Evolutionary conservation across 2,329 filamentous ascomycete species (phyloP).

Genomic region (Pyrenophora graminea): DNA sequence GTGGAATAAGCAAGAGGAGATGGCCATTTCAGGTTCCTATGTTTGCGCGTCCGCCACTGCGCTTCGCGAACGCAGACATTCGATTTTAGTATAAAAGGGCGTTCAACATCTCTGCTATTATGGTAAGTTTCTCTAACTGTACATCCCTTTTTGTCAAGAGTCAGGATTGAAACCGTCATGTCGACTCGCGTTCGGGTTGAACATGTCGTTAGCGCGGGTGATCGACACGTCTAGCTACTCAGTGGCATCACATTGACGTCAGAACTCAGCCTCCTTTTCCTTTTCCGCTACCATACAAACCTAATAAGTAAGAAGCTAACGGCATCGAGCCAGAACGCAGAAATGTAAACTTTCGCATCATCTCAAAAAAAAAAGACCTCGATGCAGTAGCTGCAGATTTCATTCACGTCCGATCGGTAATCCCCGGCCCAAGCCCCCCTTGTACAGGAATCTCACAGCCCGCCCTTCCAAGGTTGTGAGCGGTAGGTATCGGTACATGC

Average conservation of each 20-base stretch:
- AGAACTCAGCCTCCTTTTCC: neutral
- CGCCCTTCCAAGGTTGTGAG: no score
- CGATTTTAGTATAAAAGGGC: no score
- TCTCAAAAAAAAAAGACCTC: neutral
- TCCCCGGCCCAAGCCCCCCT: no score
- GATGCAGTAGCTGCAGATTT: neutral
- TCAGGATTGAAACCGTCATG: neutral
- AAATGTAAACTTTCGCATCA: neutral
- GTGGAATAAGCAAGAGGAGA: no score
- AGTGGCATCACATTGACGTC: constrained; percentile 1
- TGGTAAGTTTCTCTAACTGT: neutral
- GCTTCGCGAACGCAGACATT: no score
- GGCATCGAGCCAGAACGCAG: constrained; percentile 1
- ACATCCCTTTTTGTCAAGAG: neutral
- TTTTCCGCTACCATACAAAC: neutral
- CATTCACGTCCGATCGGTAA: neutral
- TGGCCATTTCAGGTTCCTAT: no score
- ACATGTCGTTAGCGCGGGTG: neutral
- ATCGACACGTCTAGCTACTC: constrained; percentile 1
- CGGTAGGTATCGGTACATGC: no score
- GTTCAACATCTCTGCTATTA: neutral
- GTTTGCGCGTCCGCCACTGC: no score
- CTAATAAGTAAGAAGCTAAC: neutral
- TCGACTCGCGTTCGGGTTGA: neutral
- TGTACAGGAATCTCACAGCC: no score